A percentile compares a stretch with the other conserved stretches of the same genome.
Conservation (phyloP, 2,329 filamentous ascomycete species). For the Cladobotryum protrusum region DNA sequence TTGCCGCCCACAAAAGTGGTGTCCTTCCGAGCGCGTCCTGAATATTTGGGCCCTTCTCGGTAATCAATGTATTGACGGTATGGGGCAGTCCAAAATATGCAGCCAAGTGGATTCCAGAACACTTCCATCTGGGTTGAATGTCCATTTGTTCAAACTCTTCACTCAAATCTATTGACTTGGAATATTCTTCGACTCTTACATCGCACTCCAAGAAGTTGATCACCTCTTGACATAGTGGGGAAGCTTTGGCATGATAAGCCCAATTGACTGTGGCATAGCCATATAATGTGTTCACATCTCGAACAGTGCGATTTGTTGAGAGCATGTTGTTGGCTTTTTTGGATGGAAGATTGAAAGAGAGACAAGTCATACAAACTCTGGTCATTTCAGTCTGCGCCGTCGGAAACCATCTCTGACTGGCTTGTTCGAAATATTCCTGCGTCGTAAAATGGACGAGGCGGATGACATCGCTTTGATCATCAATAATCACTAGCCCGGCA, state of each 20-base stretch:
- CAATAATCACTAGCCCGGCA: conserved; percentile 34
- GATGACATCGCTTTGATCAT: conserved; percentile 26
- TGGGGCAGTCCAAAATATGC: background rate
- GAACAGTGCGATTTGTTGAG: background rate
- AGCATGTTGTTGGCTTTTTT: background rate
- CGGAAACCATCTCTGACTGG: background rate
- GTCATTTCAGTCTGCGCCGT: background rate
- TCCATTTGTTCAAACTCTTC: too few relatives aligned
- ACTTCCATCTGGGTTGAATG: background rate
- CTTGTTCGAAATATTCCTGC: conserved; percentile 33
- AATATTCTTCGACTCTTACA: background rate
- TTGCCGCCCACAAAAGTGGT: too few relatives aligned
- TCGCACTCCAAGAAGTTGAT: background rate
- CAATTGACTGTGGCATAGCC: background rate
- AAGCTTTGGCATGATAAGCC: background rate
- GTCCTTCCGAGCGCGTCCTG: too few relatives aligned
- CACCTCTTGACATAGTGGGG: background rate
- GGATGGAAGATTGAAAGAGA: background rate
- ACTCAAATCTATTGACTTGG: background rate
- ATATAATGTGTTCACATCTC: background rate
- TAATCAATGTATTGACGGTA: too few relatives aligned
- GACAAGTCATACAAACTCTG: background rate
- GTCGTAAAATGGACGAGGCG: conserved; percentile 38
- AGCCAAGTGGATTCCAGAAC: background rate
- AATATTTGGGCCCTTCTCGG: too few relatives aligned